phyloP scores from a whole-genome alignment of 148 eudicot genomes.

The Beta vulgaris region DNA sequence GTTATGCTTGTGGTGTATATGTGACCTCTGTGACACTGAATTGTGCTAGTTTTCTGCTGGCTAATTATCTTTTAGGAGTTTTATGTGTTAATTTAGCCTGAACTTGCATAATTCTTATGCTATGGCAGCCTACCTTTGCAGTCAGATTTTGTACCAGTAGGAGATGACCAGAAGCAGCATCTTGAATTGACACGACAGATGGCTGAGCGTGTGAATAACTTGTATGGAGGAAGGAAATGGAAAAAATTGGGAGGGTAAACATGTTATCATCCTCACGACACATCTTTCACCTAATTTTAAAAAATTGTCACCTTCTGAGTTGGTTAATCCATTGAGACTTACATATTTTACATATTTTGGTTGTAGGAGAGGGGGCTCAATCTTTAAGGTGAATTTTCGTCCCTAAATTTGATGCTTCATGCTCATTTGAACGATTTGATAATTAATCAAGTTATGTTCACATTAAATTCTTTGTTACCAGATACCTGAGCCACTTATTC shows the following conservation, averaged over 20 bases:
- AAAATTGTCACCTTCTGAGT: neutral
- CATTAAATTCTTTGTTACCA: constrained; percentile 29
- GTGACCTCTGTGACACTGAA: neutral
- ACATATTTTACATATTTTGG: constrained; percentile 17
- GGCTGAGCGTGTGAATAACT: constrained; percentile 89
- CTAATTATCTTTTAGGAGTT: constrained; percentile 5
- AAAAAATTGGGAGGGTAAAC: constrained; percentile 97
- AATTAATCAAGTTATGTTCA: constrained; percentile 9
- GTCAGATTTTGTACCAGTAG: constrained; percentile 99
- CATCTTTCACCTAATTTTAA: constrained; percentile 10
- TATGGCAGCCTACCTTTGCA: constrained; percentile 69
- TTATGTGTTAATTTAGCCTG: constrained; percentile 35
- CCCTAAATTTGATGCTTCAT: neutral
- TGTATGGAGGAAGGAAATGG: constrained; percentile 99
- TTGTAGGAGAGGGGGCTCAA: constrained; percentile 84
- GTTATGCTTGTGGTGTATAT: neutral
- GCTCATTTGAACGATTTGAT: constrained; percentile 7
- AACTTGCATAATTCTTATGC: constrained; percentile 56
- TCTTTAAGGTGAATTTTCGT: constrained; percentile 67
- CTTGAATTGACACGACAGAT: constrained; percentile 86
- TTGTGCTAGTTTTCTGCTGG: neutral
- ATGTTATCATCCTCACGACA: constrained; percentile 14
- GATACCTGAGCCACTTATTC: constrained; percentile 98
- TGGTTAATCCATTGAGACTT: constrained; percentile 2
- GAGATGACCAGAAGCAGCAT: constrained; percentile 99